Percentiles rank a stretch among this genome's conserved stretches.
Evolutionary conservation across 345 rosid genomes (phyloP).

Genomic region (Salix arbutifolia): DNA sequence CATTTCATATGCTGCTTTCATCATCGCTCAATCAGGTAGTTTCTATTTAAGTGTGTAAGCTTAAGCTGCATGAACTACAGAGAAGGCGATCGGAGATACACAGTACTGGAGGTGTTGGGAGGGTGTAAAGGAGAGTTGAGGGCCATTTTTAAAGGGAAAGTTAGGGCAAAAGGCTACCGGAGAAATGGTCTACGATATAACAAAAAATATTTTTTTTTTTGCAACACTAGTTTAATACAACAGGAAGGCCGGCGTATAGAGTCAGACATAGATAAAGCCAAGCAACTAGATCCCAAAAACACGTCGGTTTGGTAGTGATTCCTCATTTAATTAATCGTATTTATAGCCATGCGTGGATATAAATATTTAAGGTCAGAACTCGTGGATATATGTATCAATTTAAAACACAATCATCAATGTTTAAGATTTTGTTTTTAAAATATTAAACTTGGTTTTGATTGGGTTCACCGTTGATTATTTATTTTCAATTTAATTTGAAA

Average conservation of each 20-base stretch:
- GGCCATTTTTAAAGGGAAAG: constrained; percentile 23
- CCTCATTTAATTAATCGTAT: background rate
- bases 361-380: background rate
- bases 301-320: constrained; percentile 46
- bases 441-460: too few species aligned
- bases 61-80: background rate
- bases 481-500: too few species aligned
- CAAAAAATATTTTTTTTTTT: too few species aligned
- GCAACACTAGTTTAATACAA: constrained; percentile 8
- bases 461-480: too few species aligned
- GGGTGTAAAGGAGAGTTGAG: constrained; percentile 25
- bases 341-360: background rate
- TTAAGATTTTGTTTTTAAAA: too few species aligned
- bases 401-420: too few species aligned
- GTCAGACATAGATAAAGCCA: constrained; percentile 35
- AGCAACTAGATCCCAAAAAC: constrained; percentile 35
- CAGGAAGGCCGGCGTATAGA: constrained; percentile 50
- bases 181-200: constrained; percentile 25
- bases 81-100: background rate
- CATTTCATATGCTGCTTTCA: constrained; percentile 47
- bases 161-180: constrained; percentile 5
- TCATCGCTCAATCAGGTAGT: constrained; percentile 18
- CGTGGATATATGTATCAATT: background rate
- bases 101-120: constrained; percentile 10
- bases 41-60: background rate